phyloP scores from a whole-genome alignment of 371 early-diverging fungal genomes.

The Mucor piriformis region DNA sequence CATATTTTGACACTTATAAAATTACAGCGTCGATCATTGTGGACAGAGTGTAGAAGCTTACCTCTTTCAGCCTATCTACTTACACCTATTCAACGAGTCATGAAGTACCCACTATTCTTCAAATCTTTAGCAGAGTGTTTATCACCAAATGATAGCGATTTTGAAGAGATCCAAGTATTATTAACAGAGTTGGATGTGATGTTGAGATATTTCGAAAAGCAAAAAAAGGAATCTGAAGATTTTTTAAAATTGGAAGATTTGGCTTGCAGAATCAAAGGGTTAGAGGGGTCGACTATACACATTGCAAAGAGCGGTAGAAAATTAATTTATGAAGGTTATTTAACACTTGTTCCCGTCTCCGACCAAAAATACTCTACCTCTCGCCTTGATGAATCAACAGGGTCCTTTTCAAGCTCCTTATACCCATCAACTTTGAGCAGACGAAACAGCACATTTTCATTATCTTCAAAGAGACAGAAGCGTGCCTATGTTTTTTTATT shows the following conservation, averaged over 20 bases:
- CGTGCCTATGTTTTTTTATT: constrained; percentile 45
- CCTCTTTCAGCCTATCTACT: constrained; percentile 43
- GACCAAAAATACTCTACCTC: not conserved
- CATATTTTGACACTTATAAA: not conserved
- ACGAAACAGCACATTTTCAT: constrained; percentile 28
- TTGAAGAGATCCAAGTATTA: constrained; percentile 11
- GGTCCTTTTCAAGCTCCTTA: constrained; percentile 7
- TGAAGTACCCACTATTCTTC: constrained; percentile 51
- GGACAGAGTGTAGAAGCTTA: constrained; percentile 39
- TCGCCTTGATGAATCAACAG: not conserved
- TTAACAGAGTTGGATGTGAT: constrained; percentile 32
- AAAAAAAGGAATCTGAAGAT: constrained; percentile 37
- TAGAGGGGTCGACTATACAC: constrained; percentile 26
- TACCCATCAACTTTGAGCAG: constrained; percentile 16
- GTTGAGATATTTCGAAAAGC: constrained; percentile 33
- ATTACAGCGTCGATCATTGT: constrained; percentile 31
- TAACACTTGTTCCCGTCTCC: constrained; percentile 29
- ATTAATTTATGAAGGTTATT: constrained; percentile 39
- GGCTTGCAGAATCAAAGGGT: constrained; percentile 31
- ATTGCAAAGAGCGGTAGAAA: constrained; percentile 30
- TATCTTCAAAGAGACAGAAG: constrained; percentile 16
- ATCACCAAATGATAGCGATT: not conserved
- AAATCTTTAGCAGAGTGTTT: constrained; percentile 25
- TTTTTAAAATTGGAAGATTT: constrained; percentile 35
- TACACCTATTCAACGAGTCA: constrained; percentile 45